These are phyloP conservation scores for Sporothrix pseudoabietina DNA, from an alignment of 2,329 filamentous ascomycete genomes.

Conservation along the genomic window DNA sequence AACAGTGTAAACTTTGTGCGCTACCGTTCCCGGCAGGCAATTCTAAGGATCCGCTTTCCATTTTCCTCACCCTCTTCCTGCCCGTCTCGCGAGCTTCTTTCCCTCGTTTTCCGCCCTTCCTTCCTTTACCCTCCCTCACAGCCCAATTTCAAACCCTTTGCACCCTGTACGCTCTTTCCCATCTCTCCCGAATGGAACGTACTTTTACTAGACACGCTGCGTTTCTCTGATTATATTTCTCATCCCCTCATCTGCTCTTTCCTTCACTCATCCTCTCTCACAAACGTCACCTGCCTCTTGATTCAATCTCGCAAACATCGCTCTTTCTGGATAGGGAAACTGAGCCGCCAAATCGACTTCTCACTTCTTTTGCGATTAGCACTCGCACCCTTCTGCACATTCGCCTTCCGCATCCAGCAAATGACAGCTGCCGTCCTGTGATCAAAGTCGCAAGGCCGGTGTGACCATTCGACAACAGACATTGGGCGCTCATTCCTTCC, in stretches of 20 bases:
- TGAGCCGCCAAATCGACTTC: neutral
- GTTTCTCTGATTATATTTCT: conserved; percentile 1
- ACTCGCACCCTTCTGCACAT: neutral
- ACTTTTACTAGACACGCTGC: neutral
- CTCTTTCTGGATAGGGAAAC: neutral
- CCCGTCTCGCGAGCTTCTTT: neutral
- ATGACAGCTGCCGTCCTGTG: neutral
- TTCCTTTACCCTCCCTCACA: neutral
- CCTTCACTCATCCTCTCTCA: neutral
- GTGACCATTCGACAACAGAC: conserved; percentile 1
- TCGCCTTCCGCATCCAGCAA: neutral
- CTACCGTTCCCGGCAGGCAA: conserved; percentile 30
- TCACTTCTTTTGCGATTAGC: neutral
- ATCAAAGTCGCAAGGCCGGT: neutral
- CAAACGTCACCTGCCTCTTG: neutral
- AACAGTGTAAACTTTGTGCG: conserved; percentile 18
- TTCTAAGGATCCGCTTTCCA: conserved; percentile 20
- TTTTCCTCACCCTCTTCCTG: neutral
- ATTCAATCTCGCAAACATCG: neutral
- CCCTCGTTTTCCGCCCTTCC: conserved; percentile 3
- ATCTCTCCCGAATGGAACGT: neutral
- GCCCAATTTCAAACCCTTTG: neutral
- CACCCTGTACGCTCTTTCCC: neutral
- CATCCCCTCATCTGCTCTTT: neutral
- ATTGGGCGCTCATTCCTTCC: conserved; percentile 7